Evolutionary conservation across 2,329 filamentous ascomycete genomes (phyloP), one percentile per base, ranked within the genome.

Genomic region (Huntiella savannae): DNA sequence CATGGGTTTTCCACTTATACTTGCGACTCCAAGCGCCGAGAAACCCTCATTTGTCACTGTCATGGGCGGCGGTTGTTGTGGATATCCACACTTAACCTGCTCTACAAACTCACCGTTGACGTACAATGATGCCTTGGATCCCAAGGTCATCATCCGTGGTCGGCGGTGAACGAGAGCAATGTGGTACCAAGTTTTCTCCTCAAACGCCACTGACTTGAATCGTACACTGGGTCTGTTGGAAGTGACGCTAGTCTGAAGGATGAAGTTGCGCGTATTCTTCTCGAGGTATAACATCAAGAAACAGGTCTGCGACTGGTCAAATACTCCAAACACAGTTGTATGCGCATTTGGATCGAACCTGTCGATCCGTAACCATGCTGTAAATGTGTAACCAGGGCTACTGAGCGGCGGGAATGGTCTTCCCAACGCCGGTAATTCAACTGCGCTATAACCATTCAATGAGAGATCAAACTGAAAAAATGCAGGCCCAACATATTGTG

Each of bases 381-480:
- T 75, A 50, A 98, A 80, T 1, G 86, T 93, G 62, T 96, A 98
- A 15, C 91, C 92, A n/a, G 70, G 67, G 7, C 78, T 74, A 13
- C 78, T 76, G 46, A 75, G 70, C 1, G 91, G 86, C 8, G 91
- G 92, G 55, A 98, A 98, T 1, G 76, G 63, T 32, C 82, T 77
- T 4, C 85, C 85, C 19, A 98, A 67, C n/a, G 77, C 87, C 5
- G 85, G 75, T 22, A 98, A 67, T 59, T 98, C 92, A 51, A 96
- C 74, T 0, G 91, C 94, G 11, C 84, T 82, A 60, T 85, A 88
- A 0, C 92, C 92, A 59, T 86, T 72, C 12, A 85, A 65, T 1
- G 86, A 91, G 16, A 98, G 68, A 58, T 98, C 91, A 60, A 98
- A 96, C 54, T 96, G 86, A 53, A 98, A 81, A 59, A 83, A 87